These are phyloP conservation scores for Edaphochlamys debaryana DNA, from an alignment of 139 green algal species.

Conservation along the genomic window DNA sequence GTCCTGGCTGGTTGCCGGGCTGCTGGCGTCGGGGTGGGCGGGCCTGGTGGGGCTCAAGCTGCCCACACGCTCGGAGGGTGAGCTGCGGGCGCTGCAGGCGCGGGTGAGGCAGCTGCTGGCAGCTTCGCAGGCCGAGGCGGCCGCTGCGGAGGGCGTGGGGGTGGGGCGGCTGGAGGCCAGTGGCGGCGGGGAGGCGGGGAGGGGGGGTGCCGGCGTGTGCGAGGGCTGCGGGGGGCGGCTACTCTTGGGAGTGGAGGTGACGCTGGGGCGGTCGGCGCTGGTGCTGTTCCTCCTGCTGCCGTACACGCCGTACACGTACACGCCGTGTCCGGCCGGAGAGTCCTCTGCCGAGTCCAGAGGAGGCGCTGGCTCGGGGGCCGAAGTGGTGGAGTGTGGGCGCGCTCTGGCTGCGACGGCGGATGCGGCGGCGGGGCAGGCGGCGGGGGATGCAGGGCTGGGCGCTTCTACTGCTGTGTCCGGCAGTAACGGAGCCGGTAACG, in stretches of 20 bases:
- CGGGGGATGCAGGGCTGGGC: background rate
- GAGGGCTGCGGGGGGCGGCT: background rate
- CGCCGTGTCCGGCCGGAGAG: background rate
- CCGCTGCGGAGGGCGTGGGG: too few species aligned
- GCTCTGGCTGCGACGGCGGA: too few species aligned
- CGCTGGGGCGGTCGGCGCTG: constrained; percentile 9
- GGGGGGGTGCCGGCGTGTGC: too few species aligned
- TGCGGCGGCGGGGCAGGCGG: too few species aligned
- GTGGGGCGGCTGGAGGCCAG: too few species aligned
- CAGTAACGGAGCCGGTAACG: background rate
- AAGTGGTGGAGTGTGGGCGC: too few species aligned
- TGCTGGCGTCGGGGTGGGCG: background rate
- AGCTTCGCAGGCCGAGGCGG: background rate
- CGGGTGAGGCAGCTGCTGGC: constrained; percentile 5
- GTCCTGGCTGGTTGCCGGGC: background rate
- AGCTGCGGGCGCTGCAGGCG: constrained; percentile 26
- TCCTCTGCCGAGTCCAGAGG: background rate
- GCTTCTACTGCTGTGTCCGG: background rate
- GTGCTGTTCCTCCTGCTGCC: constrained; percentile 26
- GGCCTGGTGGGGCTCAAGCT: constrained; percentile 38
- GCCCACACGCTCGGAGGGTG: background rate
- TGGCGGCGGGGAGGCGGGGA: background rate
- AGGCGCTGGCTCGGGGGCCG: background rate
- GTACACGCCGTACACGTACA: background rate
- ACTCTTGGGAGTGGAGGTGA: constrained; percentile 23